Evolutionary conservation across 2,329 filamentous ascomycete genomes (phyloP), one percentile per base, ranked within the genome.

Genomic region (Mycosphaerelloides madeirae): DNA sequence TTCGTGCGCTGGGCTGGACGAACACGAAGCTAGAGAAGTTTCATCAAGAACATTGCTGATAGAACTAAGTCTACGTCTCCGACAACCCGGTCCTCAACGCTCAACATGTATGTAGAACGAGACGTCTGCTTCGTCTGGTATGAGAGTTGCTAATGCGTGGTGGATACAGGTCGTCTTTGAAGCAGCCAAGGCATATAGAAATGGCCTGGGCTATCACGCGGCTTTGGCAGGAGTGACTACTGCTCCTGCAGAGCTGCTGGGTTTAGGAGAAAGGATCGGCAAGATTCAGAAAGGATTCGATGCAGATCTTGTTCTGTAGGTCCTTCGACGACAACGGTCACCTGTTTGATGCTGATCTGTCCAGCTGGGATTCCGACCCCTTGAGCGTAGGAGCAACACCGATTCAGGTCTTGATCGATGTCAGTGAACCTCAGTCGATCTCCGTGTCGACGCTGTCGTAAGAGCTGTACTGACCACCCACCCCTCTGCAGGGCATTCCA

Each of bases 71-170:
- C 16, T 85, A 83, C 52, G 81, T 85, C n/a, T 81, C 77, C 48
- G 81, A 85, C 58, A 86, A 85, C 58, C 83, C 83, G 0, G 81
- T 84, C 0, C 63, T 84, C 42, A 85, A 84, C 53, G 81, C 81
- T 1, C 82, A 85, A 60, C 81, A 85, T 50, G 80, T 25, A 25
- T 25, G 22, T 25, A 5, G 22, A 25, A 25, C 22, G 22, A 9
- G 22, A 5, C 6, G 9, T 25, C 22, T 25, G 9, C 22, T 5
- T 25, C 6, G 22, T 9, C 22, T 25, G 22, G 5, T 25, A 9
- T 9, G 9, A 25, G 22, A 25, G 22, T 9, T 5, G 9, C 22
- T 25, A 25, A 25, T 25, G 9, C 22, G 22, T 25, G 5, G 9
- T 9, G 22, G 22, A 6, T 25, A 9, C 25, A 25, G 22, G 22